These are phyloP conservation scores for Lithohypha guttulata DNA, from an alignment of 2,329 filamentous ascomycete species.

Conservation along the genomic window DNA sequence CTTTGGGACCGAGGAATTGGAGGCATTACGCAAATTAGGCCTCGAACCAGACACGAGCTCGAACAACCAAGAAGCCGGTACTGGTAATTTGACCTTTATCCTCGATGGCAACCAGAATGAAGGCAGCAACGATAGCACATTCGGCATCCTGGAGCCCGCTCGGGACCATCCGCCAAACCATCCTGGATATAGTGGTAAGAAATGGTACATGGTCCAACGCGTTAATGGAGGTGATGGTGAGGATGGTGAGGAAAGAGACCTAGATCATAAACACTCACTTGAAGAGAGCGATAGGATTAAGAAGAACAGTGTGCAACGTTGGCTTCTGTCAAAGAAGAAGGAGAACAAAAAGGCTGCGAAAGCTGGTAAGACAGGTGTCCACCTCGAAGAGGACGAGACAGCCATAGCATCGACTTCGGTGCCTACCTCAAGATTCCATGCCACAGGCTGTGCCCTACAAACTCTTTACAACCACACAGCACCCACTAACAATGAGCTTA, in stretches of 20 bases:
- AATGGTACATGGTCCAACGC: constrained; percentile 64
- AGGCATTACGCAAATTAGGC: constrained; percentile 6
- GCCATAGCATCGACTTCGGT: not conserved
- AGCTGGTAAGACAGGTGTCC: constrained; percentile 11
- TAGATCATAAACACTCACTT: constrained; percentile 61
- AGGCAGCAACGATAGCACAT: constrained; percentile 23
- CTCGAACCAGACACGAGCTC: constrained; percentile 17
- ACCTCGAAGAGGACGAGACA: not conserved
- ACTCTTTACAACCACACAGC: constrained; percentile 62
- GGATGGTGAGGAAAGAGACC: constrained; percentile 34
- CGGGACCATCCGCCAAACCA: constrained; percentile 33
- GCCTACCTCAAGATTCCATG: constrained; percentile 9
- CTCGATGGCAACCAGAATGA: constrained; percentile 12
- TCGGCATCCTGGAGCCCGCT: constrained; percentile 35
- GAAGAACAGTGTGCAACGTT: constrained; percentile 65
- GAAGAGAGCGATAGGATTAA: constrained; percentile 69
- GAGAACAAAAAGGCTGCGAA: constrained; percentile 45
- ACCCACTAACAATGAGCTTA: constrained; percentile 51
- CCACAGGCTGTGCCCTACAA: constrained; percentile 51
- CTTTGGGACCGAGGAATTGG: constrained; percentile 42
- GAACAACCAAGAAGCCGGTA: constrained; percentile 21
- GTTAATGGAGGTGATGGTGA: constrained; percentile 54
- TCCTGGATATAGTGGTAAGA: constrained; percentile 40
- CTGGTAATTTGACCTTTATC: constrained; percentile 10
- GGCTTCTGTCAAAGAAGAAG: constrained; percentile 53